Conservation (phyloP, 768 basidiomycete genomes). For the Lactarius pseudohatsudake region DNA sequence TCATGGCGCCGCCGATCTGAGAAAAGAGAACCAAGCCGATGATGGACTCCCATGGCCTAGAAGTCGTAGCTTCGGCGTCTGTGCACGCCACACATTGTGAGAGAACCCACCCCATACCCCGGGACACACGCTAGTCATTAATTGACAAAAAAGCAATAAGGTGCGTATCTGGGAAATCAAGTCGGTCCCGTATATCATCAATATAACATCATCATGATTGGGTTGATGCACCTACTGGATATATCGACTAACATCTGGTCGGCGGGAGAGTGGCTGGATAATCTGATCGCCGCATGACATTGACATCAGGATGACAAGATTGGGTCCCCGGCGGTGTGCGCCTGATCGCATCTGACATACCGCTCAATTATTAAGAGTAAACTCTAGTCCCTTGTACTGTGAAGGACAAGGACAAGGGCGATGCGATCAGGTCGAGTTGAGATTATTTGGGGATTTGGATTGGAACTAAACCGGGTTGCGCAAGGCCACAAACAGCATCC, state of each 20-base stretch:
- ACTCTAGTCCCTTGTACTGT: not conserved
- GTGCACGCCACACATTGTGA: not conserved
- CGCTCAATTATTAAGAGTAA: not conserved
- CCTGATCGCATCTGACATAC: not conserved
- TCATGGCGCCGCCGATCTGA: not conserved
- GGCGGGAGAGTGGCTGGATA: constrained; percentile 2
- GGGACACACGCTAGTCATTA: not conserved
- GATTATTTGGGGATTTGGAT: not conserved
- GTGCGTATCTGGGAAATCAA: not conserved
- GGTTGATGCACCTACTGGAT: not conserved
- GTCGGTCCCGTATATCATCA: not conserved
- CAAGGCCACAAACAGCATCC: not conserved
- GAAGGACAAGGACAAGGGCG: not conserved
- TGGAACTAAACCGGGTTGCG: not conserved
- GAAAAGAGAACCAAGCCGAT: not conserved
- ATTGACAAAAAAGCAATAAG: not conserved
- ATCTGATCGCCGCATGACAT: not conserved
- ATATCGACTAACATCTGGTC: not conserved
- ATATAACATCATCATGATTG: not conserved
- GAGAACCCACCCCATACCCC: not conserved
- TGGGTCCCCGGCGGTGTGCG: not conserved
- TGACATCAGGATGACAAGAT: not conserved
- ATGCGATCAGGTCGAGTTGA: not conserved
- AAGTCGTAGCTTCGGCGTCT: not conserved
- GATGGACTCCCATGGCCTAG: not conserved